Evolutionary conservation across 441 rosid genomes (phyloP).

Genomic region (Gossypium aridum): DNA sequence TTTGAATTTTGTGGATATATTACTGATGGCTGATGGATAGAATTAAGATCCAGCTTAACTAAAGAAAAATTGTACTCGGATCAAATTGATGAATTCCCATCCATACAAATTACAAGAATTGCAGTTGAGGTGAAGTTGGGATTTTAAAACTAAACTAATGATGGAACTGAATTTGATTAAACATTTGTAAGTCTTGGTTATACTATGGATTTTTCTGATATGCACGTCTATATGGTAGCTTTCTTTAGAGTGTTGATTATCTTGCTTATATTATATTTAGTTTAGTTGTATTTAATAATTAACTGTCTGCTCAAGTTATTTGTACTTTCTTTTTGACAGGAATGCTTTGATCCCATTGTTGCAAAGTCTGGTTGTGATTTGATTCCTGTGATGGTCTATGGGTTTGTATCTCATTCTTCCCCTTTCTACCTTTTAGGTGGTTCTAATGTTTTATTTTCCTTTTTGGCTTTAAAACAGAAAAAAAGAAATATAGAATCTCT

Average conservation of each 20-base stretch:
- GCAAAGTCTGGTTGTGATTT: conserved; percentile 74
- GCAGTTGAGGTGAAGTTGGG: background rate
- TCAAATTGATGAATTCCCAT: background rate
- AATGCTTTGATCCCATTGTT: conserved; percentile 93
- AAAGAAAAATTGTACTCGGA: background rate
- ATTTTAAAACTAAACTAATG: background rate
- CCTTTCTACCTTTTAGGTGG: background rate
- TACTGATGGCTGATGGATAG: background rate
- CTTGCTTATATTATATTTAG: background rate
- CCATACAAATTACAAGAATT: background rate
- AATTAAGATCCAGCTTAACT: background rate
- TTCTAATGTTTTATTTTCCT: background rate
- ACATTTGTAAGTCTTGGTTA: background rate
- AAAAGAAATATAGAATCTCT: background rate
- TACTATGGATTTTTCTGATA: background rate
- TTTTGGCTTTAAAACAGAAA: background rate
- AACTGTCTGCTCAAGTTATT: background rate
- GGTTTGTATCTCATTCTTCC: conserved; percentile 31
- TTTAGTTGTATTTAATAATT: background rate
- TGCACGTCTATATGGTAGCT: background rate
- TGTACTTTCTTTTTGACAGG: conserved; percentile 42
- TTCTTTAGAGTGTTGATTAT: background rate
- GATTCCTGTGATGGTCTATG: conserved; percentile 92
- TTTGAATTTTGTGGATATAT: background rate
- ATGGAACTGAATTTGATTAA: background rate